These are phyloP conservation scores for Polytolypa hystricis DNA, from an alignment of 2,329 filamentous ascomycete species.

Conservation along the genomic window DNA sequence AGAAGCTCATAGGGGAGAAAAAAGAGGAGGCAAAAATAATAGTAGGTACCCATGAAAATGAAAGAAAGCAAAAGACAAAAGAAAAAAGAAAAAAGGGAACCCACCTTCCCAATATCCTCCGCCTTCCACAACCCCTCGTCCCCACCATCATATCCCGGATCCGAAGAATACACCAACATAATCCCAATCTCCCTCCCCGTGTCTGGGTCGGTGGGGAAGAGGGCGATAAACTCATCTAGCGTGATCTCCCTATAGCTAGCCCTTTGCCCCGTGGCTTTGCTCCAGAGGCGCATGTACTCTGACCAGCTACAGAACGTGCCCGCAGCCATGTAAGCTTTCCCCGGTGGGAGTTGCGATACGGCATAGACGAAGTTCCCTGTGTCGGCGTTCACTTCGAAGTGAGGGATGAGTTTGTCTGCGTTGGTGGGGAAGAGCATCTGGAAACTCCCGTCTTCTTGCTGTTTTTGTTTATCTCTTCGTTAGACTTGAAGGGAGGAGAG, in stretches of 20 bases:
- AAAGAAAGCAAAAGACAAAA: too few relatives aligned
- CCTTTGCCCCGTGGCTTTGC: constrained; percentile 23
- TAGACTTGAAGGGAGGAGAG: too few relatives aligned
- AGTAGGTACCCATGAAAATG: too few relatives aligned
- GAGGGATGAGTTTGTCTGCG: constrained; percentile 31
- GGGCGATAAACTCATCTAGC: constrained; percentile 31
- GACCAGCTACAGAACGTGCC: constrained; percentile 38
- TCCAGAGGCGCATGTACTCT: constrained; percentile 37
- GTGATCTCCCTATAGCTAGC: constrained; percentile 32
- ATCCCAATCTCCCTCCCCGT: constrained; percentile 34
- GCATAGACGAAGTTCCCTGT: constrained; percentile 40
- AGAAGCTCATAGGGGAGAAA: too few relatives aligned
- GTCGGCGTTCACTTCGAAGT: constrained; percentile 38
- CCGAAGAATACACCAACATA: constrained; percentile 39
- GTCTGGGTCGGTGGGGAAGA: constrained; percentile 27
- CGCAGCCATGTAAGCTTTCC: constrained; percentile 40
- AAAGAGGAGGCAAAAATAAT: too few relatives aligned
- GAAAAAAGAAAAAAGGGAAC: constrained; percentile 6
- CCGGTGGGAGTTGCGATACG: constrained; percentile 40
- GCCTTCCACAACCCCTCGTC: constrained; percentile 32
- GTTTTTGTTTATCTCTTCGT: too few relatives aligned
- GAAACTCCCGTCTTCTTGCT: constrained; percentile 33
- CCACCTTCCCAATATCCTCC: constrained; percentile 35
- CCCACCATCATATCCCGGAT: constrained; percentile 41
- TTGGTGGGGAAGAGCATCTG: constrained; percentile 39